Evolutionary conservation across 176 grass and related monocot species (phyloP).

Genomic region (Ensete glaucum): DNA sequence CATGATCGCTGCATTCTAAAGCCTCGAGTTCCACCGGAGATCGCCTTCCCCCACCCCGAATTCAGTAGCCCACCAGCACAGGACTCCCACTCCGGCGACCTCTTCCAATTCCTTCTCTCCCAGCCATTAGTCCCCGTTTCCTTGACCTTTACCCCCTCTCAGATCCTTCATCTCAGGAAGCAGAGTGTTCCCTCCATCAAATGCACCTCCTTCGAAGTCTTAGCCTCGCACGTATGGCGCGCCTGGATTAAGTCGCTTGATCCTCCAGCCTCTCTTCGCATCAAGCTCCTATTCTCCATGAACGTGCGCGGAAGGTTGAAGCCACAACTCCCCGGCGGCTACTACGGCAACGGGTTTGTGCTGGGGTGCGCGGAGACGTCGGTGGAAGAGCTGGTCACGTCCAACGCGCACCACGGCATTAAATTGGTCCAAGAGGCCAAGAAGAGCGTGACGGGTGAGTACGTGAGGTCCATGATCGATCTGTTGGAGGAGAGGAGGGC

Average conservation of each 20-base stretch:
- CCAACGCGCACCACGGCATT: slow-evolving; percentile 22
- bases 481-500: slow-evolving; percentile 53
- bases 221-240: slow-evolving; percentile 76
- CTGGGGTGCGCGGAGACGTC: slow-evolving; percentile 71
- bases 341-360: slow-evolving; percentile 91
- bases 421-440: slow-evolving; percentile 74
- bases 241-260: slow-evolving; percentile 63
- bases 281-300: slow-evolving; percentile 91
- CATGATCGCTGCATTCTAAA: slow-evolving; percentile 59
- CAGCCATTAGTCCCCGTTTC: slow-evolving; percentile 52
- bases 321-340: slow-evolving; percentile 60
- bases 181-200: slow-evolving; percentile 42
- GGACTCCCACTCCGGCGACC: slow-evolving; percentile 11
- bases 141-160: slow-evolving; percentile 57
- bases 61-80: slow-evolving; percentile 10
- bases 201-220: slow-evolving; percentile 90
- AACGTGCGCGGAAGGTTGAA: slow-evolving; percentile 46
- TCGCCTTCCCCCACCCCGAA: slow-evolving; percentile 71
- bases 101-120: slow-evolving; percentile 34
- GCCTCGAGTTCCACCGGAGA: slow-evolving; percentile 47
- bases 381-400: slow-evolving; percentile 26
- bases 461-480: slow-evolving; percentile 75
- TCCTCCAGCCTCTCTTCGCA: slow-evolving; percentile 34
- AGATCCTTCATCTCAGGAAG: slow-evolving; percentile 59
- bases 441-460: slow-evolving; percentile 37